Evolutionary conservation across 2,329 filamentous ascomycete genomes (phyloP).

Genomic region (Penicillium decumbens): DNA sequence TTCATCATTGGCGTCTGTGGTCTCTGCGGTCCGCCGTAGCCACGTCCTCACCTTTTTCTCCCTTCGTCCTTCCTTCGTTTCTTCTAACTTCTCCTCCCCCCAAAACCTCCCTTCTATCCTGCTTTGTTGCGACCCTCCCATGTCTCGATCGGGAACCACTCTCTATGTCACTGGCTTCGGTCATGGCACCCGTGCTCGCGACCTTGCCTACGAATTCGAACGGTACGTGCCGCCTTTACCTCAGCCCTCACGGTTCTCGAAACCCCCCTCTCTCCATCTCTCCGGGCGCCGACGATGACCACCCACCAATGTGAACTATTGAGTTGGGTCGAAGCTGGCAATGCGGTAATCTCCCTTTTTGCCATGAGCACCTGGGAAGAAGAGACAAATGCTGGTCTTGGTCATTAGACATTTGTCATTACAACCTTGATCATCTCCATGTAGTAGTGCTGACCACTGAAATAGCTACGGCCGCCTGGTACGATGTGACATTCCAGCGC

Average conservation of each 20-base stretch:
- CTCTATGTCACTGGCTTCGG: slow-evolving; percentile 99
- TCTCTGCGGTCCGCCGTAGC: slow-evolving; percentile 7
- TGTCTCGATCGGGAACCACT: slow-evolving; percentile 91
- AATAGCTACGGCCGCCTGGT: slow-evolving; percentile 91
- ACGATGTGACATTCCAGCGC: slow-evolving; percentile 95
- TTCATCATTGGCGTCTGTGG: slow-evolving; percentile 14
- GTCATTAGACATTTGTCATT: slow-evolving; percentile 16
- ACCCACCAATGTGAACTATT: slow-evolving; percentile 2
- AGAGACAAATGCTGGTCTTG: slow-evolving; percentile 4
- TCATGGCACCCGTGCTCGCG: slow-evolving; percentile 95
- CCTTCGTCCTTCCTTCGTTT: slow-evolving; percentile 5
- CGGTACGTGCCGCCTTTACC: slow-evolving; percentile 73
- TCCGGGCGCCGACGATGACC: slow-evolving; percentile 23
- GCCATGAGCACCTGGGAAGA: background rate
- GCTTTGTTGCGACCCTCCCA: slow-evolving; percentile 37
- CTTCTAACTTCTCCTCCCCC: slow-evolving; percentile 5
- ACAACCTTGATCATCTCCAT: slow-evolving; percentile 4
- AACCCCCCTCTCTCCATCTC: slow-evolving; percentile 34
- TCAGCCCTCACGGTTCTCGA: slow-evolving; percentile 34
- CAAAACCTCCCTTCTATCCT: background rate
- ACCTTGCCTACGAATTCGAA: slow-evolving; percentile 99
- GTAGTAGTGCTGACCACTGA: slow-evolving; percentile 39
- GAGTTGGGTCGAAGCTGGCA: slow-evolving; percentile 1
- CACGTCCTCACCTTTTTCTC: slow-evolving; percentile 4
- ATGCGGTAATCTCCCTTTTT: background rate